phyloP scores from a whole-genome alignment of 108 stramenopile genomes.

The Cyclotella atomus region DNA sequence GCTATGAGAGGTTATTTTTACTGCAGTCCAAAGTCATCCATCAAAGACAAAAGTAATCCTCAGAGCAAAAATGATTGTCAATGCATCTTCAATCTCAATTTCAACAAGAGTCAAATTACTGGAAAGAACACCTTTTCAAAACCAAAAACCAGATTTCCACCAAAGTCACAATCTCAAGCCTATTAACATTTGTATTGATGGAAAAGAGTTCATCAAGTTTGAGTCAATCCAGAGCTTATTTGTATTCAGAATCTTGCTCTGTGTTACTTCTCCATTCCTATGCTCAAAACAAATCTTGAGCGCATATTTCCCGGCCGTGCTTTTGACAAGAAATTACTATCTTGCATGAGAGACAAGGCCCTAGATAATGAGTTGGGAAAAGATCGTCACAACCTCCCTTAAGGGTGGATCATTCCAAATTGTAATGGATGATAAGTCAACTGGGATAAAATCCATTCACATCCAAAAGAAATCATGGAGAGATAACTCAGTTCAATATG shows the following conservation, averaged over 20 bases:
- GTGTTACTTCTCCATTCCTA: not conserved
- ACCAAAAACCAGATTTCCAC: not conserved
- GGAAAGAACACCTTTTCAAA: not conserved
- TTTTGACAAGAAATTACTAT: not conserved
- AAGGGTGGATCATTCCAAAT: not conserved
- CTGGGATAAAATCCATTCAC: not conserved
- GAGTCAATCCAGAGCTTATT: not conserved
- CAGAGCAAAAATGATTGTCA: too few relatives aligned
- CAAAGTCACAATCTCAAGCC: not conserved
- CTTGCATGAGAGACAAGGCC: not conserved
- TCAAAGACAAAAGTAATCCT: too few relatives aligned
- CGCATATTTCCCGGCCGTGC: not conserved
- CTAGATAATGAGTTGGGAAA: not conserved
- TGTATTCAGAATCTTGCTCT: not conserved
- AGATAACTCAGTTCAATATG: not conserved
- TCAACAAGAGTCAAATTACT: not conserved
- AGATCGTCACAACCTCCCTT: not conserved
- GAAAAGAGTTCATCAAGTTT: not conserved
- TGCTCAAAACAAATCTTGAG: not conserved
- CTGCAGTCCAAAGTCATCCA: too few relatives aligned
- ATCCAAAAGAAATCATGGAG: constrained; percentile 1
- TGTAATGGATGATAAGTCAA: not conserved
- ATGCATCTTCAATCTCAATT: not conserved
- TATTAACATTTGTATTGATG: not conserved
- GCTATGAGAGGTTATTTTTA: too few relatives aligned